phyloP scores from a whole-genome alignment of 805 yeast species.

The Schizosaccharomyces osmophilus region DNA sequence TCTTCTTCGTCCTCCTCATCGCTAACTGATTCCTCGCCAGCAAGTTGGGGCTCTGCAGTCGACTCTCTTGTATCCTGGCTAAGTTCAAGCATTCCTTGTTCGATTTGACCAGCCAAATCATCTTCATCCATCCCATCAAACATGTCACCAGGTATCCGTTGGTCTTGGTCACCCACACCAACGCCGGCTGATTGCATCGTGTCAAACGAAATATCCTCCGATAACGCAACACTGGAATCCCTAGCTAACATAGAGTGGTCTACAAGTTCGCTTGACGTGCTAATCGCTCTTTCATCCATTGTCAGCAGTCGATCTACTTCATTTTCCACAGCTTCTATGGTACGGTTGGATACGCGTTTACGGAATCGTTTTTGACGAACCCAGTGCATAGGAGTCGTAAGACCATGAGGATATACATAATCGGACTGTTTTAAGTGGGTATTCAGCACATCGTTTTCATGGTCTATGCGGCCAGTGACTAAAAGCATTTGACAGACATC shows the following conservation, averaged over 20 bases:
- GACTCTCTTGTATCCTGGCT: conserved; percentile 7
- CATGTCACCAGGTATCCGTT: not conserved
- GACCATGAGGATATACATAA: conserved; percentile 39
- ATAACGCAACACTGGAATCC: conserved; percentile 7
- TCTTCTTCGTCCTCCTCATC: conserved; percentile 34
- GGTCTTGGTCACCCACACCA: conserved; percentile 15
- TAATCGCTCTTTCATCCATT: conserved; percentile 66
- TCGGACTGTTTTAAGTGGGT: conserved; percentile 9
- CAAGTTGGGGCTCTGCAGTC: conserved; percentile 3
- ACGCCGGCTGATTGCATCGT: conserved; percentile 13
- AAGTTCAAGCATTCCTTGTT: conserved; percentile 10
- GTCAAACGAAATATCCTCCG: conserved; percentile 13
- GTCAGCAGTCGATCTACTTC: conserved; percentile 53
- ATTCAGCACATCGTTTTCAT: conserved; percentile 19
- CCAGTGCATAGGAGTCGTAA: conserved; percentile 56
- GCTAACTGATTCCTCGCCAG: conserved; percentile 17
- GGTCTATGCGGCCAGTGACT: conserved; percentile 32
- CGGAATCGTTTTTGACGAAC: conserved; percentile 48
- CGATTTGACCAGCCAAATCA: conserved; percentile 12
- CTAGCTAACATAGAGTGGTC: conserved; percentile 18
- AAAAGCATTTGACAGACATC: conserved; percentile 71
- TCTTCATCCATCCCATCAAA: conserved; percentile 15
- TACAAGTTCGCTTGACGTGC: conserved; percentile 48
- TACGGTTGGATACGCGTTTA: conserved; percentile 40
- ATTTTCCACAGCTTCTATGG: conserved; percentile 53